These are phyloP conservation scores for Umbelopsis sp. DNA, from an alignment of 192 early-diverging fungal species.

Conservation along the genomic window DNA sequence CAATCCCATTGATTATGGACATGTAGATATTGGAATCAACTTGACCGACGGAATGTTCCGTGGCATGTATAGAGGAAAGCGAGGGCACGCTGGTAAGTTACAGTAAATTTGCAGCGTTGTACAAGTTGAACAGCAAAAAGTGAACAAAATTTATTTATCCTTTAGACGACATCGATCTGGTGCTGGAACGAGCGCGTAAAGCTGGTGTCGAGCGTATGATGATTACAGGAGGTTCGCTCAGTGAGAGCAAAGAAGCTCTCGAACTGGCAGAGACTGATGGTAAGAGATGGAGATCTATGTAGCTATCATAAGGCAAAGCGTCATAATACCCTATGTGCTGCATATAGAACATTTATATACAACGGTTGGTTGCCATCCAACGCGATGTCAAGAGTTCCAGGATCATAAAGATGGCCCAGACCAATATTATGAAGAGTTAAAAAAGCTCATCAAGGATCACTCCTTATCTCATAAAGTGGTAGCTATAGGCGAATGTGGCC, in stretches of 20 bases:
- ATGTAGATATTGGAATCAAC: constrained; percentile 85
- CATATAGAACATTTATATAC: constrained; percentile 44
- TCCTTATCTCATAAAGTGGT: constrained; percentile 63
- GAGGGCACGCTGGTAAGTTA: constrained; percentile 61
- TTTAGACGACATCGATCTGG: constrained; percentile 64
- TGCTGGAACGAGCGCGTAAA: constrained; percentile 66
- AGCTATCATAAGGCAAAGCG: background rate
- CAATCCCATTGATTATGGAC: background rate
- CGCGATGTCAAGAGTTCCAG: constrained; percentile 76
- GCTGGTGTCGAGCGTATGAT: constrained; percentile 80
- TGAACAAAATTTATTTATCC: background rate
- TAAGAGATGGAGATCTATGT: constrained; percentile 19
- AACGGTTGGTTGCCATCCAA: constrained; percentile 88
- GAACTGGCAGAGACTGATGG: constrained; percentile 55
- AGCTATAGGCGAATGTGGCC: constrained; percentile 94
- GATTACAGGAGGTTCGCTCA: constrained; percentile 74
- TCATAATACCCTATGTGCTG: background rate
- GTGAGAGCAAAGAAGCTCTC: constrained; percentile 64
- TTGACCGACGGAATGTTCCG: constrained; percentile 87
- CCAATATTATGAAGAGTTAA: constrained; percentile 61
- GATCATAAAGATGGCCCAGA: constrained; percentile 57
- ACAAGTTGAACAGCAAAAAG: background rate
- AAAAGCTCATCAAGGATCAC: constrained; percentile 44
- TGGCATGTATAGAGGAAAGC: constrained; percentile 80
- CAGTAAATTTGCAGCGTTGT: background rate